A percentile compares a stretch with the other conserved stretches of the same genome.
phyloP scores from a whole-genome alignment of 495 filamentous ascomycete species.

The Tuber melanosporum region DNA sequence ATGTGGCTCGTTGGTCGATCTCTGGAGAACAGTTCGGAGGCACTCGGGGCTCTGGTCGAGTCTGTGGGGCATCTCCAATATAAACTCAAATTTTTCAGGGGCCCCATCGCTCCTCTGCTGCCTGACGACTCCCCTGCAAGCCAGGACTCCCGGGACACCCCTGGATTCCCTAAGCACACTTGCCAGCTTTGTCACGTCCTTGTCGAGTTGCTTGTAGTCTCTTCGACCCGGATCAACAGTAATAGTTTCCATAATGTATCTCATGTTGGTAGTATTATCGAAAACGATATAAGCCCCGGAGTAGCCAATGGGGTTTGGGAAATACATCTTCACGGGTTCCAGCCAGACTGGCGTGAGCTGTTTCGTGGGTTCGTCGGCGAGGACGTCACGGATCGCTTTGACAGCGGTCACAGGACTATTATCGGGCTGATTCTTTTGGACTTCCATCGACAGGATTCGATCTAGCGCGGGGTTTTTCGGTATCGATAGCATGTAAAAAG shows the following conservation, averaged over 20 bases:
- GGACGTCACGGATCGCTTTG: conserved; percentile 22
- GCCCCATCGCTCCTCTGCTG: conserved; percentile 10
- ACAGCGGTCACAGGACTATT: conserved; percentile 11
- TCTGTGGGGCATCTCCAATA: conserved; percentile 25
- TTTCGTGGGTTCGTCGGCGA: not conserved
- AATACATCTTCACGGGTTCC: conserved; percentile 18
- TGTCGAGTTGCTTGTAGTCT: not conserved
- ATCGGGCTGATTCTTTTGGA: conserved; percentile 6
- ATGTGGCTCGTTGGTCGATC: conserved; percentile 31
- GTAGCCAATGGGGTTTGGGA: conserved; percentile 15
- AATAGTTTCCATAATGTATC: conserved; percentile 1
- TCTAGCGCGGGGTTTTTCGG: conserved; percentile 42
- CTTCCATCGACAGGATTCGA: conserved; percentile 23
- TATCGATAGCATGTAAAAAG: conserved; percentile 46
- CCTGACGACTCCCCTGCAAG: conserved; percentile 46
- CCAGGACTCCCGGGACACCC: conserved; percentile 48
- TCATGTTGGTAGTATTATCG: conserved; percentile 24
- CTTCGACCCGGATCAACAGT: conserved; percentile 9
- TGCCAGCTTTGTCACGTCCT: conserved; percentile 46
- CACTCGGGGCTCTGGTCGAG: conserved; percentile 20
- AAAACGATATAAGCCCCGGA: conserved; percentile 34
- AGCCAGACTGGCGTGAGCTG: not conserved
- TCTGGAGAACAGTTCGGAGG: conserved; percentile 35
- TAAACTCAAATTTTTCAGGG: conserved; percentile 21
- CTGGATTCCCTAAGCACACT: conserved; percentile 39